Evolutionary conservation across 352 stramenopile genomes (phyloP), one percentile per base, ranked within the genome.

Genomic region (Plasmopara viticola): DNA sequence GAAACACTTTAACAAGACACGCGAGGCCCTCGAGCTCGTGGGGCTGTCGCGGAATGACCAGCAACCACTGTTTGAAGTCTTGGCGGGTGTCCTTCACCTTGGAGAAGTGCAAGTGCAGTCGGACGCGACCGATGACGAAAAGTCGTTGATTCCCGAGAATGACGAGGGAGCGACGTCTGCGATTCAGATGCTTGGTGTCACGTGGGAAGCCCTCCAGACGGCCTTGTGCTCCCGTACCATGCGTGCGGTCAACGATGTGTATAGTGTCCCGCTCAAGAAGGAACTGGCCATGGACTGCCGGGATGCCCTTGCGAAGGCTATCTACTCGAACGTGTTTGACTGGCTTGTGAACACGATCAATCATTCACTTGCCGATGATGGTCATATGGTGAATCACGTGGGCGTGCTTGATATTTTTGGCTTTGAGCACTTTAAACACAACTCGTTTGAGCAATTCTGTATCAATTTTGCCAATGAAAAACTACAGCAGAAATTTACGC

Each of bases 381-480:
- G 60, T n/a, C 71, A 87, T 54, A 92, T 88, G 77, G 41, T 73
- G 46, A 85, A 93, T 54, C 77, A 90, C 38, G 93, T 98, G 35
- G 96, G 96, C 44, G 91, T 99, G 42, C 73, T 99, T 48, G 96
- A 99, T 86, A 99, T 99, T 62, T 99, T 98, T 61, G 96, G 96
- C 44, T 99, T 99, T 61, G 96, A 99, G 74, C 95, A 96, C 64
- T 99, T 99, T 73, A 95, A 95, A 56, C 82, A 93, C 70, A 96
- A 96, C 70, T 95, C 86, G 48, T 97, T 97, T 48, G 91, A 97
- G 69, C 91, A 97, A 59, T 86, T 96, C 29, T 96, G 87, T 44
- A 96, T 96, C 54, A 96, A 96, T 72, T 96, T 87, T 54, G 84
- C 81, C 37, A 96, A 96, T 62, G 87, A 96, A 45, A 95, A 95